phyloP scores from a whole-genome alignment of 805 yeast species.

The Saccharomycopsis capsularis region DNA sequence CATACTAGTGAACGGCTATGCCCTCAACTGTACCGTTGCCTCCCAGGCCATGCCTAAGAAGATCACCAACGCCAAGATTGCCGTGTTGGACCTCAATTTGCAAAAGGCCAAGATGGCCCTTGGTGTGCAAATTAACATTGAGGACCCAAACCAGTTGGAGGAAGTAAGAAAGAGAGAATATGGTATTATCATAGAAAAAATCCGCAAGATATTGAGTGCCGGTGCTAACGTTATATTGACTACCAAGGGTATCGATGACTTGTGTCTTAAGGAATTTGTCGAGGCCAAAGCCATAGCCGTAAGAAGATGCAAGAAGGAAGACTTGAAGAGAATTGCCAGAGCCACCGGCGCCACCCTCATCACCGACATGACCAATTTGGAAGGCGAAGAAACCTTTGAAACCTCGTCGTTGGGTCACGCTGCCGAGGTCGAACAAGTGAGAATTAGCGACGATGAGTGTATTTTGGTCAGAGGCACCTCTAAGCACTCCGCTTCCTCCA shows the following conservation, averaged over 20 bases:
- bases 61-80: constrained; percentile 67
- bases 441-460: constrained; percentile 95
- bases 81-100: constrained; percentile 83
- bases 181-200: constrained; percentile 77
- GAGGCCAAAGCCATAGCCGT: constrained; percentile 93
- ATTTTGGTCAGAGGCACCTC: constrained; percentile 84
- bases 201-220: constrained; percentile 69
- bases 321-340: constrained; percentile 90
- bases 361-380: constrained; percentile 82
- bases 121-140: constrained; percentile 96
- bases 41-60: constrained; percentile 91
- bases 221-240: constrained; percentile 93
- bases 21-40: constrained; percentile 93
- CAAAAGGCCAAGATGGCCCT: constrained; percentile 97
- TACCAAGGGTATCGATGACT: constrained; percentile 91
- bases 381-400: constrained; percentile 93
- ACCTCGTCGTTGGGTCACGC: constrained; percentile 80
- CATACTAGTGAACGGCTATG: constrained; percentile 84
- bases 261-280: constrained; percentile 84
- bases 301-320: constrained; percentile 95
- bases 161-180: constrained; percentile 84
- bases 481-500: constrained; percentile 86
- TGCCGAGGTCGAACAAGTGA: constrained; percentile 82
- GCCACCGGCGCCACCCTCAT: constrained; percentile 96
- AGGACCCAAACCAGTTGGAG: constrained; percentile 95